phyloP scores from a whole-genome alignment of 2,329 filamentous ascomycete species.

The Sporothrix variecibatus region DNA sequence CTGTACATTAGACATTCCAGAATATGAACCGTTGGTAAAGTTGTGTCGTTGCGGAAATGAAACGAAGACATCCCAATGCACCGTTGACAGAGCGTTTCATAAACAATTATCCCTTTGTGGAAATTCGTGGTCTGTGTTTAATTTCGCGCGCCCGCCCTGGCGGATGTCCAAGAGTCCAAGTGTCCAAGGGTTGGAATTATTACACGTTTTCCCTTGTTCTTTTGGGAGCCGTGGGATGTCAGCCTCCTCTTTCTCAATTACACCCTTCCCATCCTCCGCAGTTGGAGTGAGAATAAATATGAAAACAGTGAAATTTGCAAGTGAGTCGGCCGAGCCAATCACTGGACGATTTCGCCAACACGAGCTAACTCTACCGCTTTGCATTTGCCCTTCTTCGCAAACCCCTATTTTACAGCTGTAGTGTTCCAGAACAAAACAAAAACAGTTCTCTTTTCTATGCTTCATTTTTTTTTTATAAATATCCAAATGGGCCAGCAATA shows the following conservation, averaged over 20 bases:
- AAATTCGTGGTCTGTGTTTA: background rate
- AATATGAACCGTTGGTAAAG: background rate
- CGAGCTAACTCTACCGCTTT: slow-evolving; percentile 1
- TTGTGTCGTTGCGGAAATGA: background rate
- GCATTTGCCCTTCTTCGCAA: slow-evolving; percentile 1
- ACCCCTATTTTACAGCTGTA: background rate
- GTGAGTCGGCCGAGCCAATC: slow-evolving; percentile 8
- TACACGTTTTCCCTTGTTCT: background rate
- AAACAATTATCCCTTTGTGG: slow-evolving; percentile 1
- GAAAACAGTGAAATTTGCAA: background rate
- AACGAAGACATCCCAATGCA: background rate
- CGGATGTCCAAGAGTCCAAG: background rate
- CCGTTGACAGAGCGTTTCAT: background rate
- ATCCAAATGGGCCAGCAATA: background rate
- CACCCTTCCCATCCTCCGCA: background rate
- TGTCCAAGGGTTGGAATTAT: background rate
- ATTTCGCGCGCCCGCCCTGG: slow-evolving; percentile 7
- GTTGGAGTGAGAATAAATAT: background rate
- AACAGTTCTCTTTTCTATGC: background rate
- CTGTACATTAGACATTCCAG: background rate
- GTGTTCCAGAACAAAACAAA: slow-evolving; percentile 13
- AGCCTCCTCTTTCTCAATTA: background rate
- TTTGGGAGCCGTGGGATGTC: background rate
- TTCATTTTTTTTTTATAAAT: background rate
- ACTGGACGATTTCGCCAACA: background rate